Conservation (phyloP, 2,329 filamentous ascomycete species). For the Verticillium tricorpus region DNA sequence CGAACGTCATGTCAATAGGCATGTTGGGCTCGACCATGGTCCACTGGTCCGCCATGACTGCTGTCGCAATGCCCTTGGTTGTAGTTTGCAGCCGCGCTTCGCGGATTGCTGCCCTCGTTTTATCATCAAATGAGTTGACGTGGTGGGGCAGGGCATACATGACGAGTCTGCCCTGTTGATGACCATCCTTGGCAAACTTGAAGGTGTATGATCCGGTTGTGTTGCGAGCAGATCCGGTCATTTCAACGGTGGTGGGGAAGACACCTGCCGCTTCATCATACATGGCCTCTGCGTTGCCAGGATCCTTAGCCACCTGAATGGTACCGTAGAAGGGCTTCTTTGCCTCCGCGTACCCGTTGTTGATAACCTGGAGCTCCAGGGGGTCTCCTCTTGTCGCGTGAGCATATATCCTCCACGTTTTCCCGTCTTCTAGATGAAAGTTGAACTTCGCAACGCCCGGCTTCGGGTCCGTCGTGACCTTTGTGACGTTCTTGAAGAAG, state of each 20-base stretch:
- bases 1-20: constrained; percentile 70
- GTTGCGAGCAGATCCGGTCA: constrained; percentile 60
- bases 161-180: constrained; percentile 55
- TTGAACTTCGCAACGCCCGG: constrained; percentile 71
- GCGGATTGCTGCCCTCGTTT: constrained; percentile 44
- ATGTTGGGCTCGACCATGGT: constrained; percentile 72
- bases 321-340: constrained; percentile 67
- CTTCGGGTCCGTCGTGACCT: constrained; percentile 51
- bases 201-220: constrained; percentile 68
- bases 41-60: constrained; percentile 69
- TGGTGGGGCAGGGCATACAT: constrained; percentile 93
- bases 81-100: constrained; percentile 68
- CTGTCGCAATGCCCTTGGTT: constrained; percentile 77
- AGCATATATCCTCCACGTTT: constrained; percentile 77
- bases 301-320: constrained; percentile 80
- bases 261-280: constrained; percentile 75
- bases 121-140: constrained; percentile 63
- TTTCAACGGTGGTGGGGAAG: constrained; percentile 60
- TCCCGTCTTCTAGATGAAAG: constrained; percentile 66
- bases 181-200: constrained; percentile 66
- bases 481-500: constrained; percentile 66
- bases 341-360: constrained; percentile 61
- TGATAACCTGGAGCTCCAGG: constrained; percentile 63
- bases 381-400: constrained; percentile 53
- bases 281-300: constrained; percentile 57